A percentile compares a stretch with the other conserved stretches of the same genome.
phyloP scores from a whole-genome alignment of 768 basidiomycete species.

The Ramaria rubella region DNA sequence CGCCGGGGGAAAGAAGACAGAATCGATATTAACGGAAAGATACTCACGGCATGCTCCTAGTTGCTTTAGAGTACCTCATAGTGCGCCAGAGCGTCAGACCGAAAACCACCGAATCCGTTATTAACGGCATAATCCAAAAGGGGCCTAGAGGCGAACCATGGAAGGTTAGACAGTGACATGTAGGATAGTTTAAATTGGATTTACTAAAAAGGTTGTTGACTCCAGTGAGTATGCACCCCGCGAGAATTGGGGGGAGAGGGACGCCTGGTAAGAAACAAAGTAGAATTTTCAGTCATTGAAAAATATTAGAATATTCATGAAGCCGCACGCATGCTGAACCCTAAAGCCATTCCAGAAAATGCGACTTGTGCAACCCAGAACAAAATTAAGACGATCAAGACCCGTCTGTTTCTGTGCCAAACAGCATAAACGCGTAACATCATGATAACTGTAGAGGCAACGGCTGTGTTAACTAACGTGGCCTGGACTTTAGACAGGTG shows the following conservation, averaged over 20 bases:
- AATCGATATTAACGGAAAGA: not conserved
- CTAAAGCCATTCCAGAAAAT: slow-evolving; percentile 1
- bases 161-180: not conserved
- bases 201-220: slow-evolving; percentile 1
- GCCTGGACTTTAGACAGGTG: not conserved
- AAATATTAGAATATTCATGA: too few relatives aligned
- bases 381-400: not conserved
- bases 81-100: slow-evolving; percentile 1
- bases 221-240: slow-evolving; percentile 9
- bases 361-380: slow-evolving; percentile 5
- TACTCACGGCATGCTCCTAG: slow-evolving; percentile 1
- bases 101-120: slow-evolving; percentile 7
- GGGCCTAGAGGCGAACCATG: not conserved
- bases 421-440: slow-evolving; percentile 6
- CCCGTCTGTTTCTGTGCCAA: not conserved
- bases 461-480: not conserved
- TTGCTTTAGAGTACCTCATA: not conserved
- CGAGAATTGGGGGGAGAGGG: slow-evolving; percentile 3
- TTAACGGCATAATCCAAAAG: slow-evolving; percentile 6
- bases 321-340: not conserved
- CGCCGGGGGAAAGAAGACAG: not conserved
- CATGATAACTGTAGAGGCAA: slow-evolving; percentile 4
- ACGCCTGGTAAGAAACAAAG: not conserved
- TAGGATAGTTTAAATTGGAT: not conserved
- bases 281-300: not conserved